Evolutionary conservation across 129 eudicot genomes (phyloP), one percentile per base, ranked within the genome.

Genomic region (Cynara cardunculus): DNA sequence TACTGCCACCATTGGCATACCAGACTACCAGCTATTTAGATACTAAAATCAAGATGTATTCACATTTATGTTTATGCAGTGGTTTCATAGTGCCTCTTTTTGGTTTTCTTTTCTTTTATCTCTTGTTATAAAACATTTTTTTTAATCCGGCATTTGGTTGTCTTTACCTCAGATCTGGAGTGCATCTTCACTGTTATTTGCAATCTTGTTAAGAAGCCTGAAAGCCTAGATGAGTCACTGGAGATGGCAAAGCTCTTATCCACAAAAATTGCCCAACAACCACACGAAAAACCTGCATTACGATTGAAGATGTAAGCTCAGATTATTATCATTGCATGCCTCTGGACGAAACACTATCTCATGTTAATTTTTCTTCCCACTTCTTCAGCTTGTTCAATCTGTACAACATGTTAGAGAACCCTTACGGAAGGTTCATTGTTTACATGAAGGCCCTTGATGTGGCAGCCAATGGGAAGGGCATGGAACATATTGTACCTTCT

Each of bases 391-490:
- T 94, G 93, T 89, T 91, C 88, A 94, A 91, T 78, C 90, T 94
- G 77, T 94, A 89, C 87, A 94, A 94, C 81, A 80, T 94, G 74
- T 76, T 94, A 87, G 98, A 94, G 83, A 90, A 84, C 75, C 88
- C 93, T 59, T 88, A 91, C 59, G 87, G 96, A 88, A 88, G 90
- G 66, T 94, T 88, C 88, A 87, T 83, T 85, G 98, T 90, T 69
- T 94, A 94, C 85, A 85, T 91, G 96, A 91, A 88, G 75, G 96
- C 92, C 76, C 97, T 94, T 61, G 84, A 88, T 19, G 72, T 94
- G 88, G 96, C 96, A 68, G 75, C 84, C 78, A 87, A 80, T 61
- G 98, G 97, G 46, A 94, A 90, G 65, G 89, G 88, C 75, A 77
- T 83, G 2, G 98, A 94, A 74, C 91, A 87, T 71, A 84, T 94